These are phyloP conservation scores for Umbelopsis isabellina DNA, from an alignment of 192 early-diverging fungal species.

Conservation along the genomic window DNA sequence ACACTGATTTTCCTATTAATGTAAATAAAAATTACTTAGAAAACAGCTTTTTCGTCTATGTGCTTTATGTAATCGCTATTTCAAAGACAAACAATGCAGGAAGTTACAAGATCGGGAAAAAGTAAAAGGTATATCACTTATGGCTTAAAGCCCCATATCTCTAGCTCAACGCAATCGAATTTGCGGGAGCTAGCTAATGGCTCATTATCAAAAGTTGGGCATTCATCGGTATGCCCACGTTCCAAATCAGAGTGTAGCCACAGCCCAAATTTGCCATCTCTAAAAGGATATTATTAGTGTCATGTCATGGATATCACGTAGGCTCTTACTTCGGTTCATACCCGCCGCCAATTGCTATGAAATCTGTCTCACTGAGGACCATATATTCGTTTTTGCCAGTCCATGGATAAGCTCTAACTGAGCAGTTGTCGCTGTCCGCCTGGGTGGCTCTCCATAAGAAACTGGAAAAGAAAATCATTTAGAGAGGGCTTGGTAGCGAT, in stretches of 20 bases:
- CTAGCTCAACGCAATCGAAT: constrained; percentile 41
- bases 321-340: constrained; percentile 25
- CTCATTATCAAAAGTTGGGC: constrained; percentile 81
- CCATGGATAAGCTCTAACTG: constrained; percentile 66
- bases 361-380: constrained; percentile 71
- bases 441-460: constrained; percentile 72
- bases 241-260: constrained; percentile 78
- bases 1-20: neutral
- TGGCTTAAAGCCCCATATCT: constrained; percentile 40
- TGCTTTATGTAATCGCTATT: no score
- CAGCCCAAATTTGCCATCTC: constrained; percentile 77
- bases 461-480: constrained; percentile 38
- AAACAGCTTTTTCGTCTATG: no score
- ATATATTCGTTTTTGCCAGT: constrained; percentile 83
- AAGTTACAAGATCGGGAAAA: neutral
- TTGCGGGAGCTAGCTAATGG: constrained; percentile 28
- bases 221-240: constrained; percentile 66
- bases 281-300: constrained; percentile 11
- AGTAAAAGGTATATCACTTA: neutral
- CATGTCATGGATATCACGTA: neutral
- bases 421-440: constrained; percentile 31
- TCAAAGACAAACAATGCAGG: neutral
- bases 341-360: constrained; percentile 81
- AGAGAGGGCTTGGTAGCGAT: neutral
- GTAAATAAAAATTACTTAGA: neutral